Percentiles rank a stretch among this genome's conserved stretches.
Evolutionary conservation across 1,139 yeast species (phyloP).

Genomic region (Saccharomyces uvarum): DNA sequence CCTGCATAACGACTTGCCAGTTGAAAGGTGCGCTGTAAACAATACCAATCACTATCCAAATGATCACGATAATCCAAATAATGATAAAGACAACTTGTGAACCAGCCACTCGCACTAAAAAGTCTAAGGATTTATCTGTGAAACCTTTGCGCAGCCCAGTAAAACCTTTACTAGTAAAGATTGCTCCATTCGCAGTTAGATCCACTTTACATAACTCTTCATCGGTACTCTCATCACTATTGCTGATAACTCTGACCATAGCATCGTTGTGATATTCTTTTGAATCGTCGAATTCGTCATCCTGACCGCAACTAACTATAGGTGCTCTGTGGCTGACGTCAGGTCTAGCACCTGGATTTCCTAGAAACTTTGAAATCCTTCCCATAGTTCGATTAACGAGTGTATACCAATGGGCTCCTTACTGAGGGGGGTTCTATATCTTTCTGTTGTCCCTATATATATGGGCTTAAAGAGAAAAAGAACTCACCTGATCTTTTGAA

Average conservation of each 20-base stretch:
- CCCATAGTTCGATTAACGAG: neutral
- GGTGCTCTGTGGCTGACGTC: slow-evolving; percentile 2
- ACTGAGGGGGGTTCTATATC: neutral
- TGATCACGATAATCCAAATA: slow-evolving; percentile 27
- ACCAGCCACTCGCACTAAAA: slow-evolving; percentile 28
- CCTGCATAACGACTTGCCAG: slow-evolving; percentile 39
- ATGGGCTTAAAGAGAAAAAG: neutral
- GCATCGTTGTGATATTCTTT: neutral
- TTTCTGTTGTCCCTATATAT: neutral
- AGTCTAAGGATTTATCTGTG: slow-evolving; percentile 20
- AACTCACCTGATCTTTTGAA: neutral
- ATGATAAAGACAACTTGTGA: slow-evolving; percentile 24
- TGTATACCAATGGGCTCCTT: neutral
- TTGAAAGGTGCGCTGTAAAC: slow-evolving; percentile 29
- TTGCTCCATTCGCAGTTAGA: slow-evolving; percentile 5
- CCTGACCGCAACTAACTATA: neutral
- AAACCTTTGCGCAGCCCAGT: slow-evolving; percentile 22
- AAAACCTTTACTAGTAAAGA: slow-evolving; percentile 19
- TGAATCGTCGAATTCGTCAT: neutral
- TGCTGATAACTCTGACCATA: neutral
- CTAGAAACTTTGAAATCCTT: slow-evolving; percentile 1
- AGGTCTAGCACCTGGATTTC: slow-evolving; percentile 5
- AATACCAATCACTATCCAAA: slow-evolving; percentile 33
- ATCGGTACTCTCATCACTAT: slow-evolving; percentile 2
- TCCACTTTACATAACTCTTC: neutral